Evolutionary conservation across 768 basidiomycete species (phyloP).

Genomic region (Chalciporus chontae): DNA sequence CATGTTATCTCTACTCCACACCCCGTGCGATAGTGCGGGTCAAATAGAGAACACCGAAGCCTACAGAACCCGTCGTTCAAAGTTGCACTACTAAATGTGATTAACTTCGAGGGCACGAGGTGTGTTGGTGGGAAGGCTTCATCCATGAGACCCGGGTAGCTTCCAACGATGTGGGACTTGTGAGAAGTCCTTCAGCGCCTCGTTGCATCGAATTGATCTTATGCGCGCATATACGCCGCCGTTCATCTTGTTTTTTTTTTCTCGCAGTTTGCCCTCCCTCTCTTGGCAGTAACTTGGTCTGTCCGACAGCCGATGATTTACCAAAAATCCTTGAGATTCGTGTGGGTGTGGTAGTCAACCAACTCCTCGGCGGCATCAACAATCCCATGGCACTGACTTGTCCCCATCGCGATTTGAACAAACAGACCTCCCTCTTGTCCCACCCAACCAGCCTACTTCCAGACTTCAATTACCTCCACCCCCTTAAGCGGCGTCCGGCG

Average conservation of each 20-base stretch:
- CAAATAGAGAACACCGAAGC: conserved; percentile 12
- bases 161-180: conserved; percentile 1
- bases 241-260: background rate
- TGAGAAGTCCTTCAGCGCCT: conserved; percentile 10
- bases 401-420: background rate
- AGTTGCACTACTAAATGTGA: conserved; percentile 9
- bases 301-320: background rate
- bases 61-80: conserved; percentile 4
- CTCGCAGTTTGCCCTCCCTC: background rate
- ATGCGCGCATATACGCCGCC: conserved; percentile 10
- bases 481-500: background rate
- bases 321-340: background rate
- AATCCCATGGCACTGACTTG: background rate
- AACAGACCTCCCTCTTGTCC: too few species aligned
- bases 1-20: conserved; percentile 11
- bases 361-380: background rate
- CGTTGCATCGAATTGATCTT: conserved; percentile 5
- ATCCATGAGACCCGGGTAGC: conserved; percentile 8
- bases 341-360: background rate
- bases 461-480: background rate
- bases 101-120: conserved; percentile 18
- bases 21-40: conserved; percentile 8
- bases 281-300: background rate
- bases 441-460: background rate
- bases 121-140: conserved; percentile 3